Conservation (phyloP, 1,139 yeast genomes). For the Candida neerlandica region DNA sequence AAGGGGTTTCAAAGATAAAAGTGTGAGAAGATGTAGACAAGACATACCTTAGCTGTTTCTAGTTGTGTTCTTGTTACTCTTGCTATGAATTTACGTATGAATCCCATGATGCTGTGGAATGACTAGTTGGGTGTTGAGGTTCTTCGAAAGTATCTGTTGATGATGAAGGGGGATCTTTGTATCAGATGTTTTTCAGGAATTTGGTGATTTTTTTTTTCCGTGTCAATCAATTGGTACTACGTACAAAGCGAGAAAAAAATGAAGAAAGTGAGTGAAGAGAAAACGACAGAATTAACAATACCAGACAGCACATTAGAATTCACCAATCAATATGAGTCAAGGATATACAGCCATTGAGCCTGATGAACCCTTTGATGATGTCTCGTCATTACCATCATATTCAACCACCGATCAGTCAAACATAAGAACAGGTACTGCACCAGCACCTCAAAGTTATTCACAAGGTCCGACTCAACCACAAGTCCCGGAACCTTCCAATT, state of each 20-base stretch:
- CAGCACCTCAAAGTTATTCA: constrained; percentile 6
- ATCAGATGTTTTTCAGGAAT: neutral
- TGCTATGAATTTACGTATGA: constrained; percentile 28
- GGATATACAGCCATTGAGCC: constrained; percentile 33
- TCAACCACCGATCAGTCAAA: constrained; percentile 1
- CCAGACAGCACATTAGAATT: neutral
- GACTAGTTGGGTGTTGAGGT: neutral
- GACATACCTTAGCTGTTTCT: constrained; percentile 67
- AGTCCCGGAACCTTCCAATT: constrained; percentile 3
- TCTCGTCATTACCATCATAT: constrained; percentile 10
- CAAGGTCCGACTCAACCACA: constrained; percentile 9
- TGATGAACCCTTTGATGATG: constrained; percentile 21
- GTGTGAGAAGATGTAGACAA: neutral
- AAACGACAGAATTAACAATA: neutral
- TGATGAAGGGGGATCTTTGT: too few relatives aligned
- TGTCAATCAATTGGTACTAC: too few relatives aligned
- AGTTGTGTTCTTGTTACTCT: constrained; percentile 59
- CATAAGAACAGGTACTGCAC: constrained; percentile 5
- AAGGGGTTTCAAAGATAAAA: neutral
- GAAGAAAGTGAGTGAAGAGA: neutral
- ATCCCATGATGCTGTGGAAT: constrained; percentile 6
- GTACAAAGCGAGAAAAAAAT: too few relatives aligned
- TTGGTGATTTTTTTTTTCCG: neutral
- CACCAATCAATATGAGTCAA: constrained; percentile 15
- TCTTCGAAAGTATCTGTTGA: neutral